A percentile compares a stretch with the other conserved stretches of the same genome.
Evolutionary conservation across 768 basidiomycete genomes (phyloP).

Genomic region (Infundibulicybe gibba): DNA sequence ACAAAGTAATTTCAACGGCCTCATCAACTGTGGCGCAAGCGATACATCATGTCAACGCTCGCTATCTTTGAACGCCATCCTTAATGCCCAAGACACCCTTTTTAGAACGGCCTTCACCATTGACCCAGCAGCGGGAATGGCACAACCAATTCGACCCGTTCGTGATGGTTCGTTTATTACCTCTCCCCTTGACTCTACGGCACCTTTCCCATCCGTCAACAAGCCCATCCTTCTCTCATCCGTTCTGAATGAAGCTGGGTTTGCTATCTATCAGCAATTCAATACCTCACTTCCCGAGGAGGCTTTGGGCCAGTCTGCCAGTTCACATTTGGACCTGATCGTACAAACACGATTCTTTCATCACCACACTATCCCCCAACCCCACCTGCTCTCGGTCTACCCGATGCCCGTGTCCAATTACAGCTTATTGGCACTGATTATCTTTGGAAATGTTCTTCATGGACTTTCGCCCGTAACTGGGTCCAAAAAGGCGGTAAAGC

Average conservation of each 20-base stretch:
- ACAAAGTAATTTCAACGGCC: constrained; percentile 45
- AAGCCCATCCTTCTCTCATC: constrained; percentile 74
- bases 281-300: constrained; percentile 31
- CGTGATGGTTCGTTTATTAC: constrained; percentile 68
- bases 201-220: constrained; percentile 52
- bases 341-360: constrained; percentile 37
- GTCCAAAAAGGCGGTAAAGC: constrained; percentile 57
- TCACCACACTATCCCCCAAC: constrained; percentile 44
- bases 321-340: constrained; percentile 40
- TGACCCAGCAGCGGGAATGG: constrained; percentile 49
- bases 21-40: constrained; percentile 41
- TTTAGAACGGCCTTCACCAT: constrained; percentile 36
- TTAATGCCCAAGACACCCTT: constrained; percentile 49
- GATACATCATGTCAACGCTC: constrained; percentile 47
- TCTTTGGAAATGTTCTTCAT: constrained; percentile 65
- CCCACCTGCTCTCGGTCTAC: constrained; percentile 20
- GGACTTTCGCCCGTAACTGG: constrained; percentile 72
- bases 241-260: constrained; percentile 68
- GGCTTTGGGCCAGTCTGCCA: constrained; percentile 35
- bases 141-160: constrained; percentile 64
- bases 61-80: constrained; percentile 46
- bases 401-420: constrained; percentile 56
- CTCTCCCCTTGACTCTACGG: constrained; percentile 57
- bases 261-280: constrained; percentile 49
- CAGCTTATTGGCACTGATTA: constrained; percentile 64